Evolutionary conservation across 108 stramenopile genomes (phyloP).

Genomic region (Skeletonema menzelii): DNA sequence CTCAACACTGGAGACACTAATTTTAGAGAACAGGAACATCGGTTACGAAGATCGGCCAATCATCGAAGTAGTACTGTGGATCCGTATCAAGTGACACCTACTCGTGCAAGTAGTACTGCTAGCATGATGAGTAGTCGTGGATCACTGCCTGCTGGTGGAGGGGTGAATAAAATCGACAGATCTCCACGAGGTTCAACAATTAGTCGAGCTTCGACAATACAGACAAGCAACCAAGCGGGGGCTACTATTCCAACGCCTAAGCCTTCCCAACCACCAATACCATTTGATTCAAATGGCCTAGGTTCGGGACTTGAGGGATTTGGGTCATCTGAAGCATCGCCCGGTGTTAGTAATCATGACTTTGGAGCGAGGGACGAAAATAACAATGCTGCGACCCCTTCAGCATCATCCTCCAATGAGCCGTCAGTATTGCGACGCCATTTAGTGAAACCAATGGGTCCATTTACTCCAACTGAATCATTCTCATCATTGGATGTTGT

Average conservation of each 20-base stretch:
- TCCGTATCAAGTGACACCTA: slow-evolving; percentile 20
- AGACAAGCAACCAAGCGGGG: neutral
- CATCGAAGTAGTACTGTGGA: slow-evolving; percentile 4
- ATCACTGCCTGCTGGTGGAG: neutral
- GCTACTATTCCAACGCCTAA: neutral
- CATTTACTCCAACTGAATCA: slow-evolving; percentile 40
- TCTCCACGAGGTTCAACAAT: neutral
- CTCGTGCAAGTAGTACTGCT: slow-evolving; percentile 14
- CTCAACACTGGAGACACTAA: slow-evolving; percentile 11
- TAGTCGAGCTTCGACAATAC: neutral
- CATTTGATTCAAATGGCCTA: slow-evolving; percentile 18
- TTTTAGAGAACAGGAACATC: slow-evolving; percentile 32
- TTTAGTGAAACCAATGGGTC: slow-evolving; percentile 42
- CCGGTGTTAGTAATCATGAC: neutral
- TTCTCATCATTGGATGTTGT: slow-evolving; percentile 25
- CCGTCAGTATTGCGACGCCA: neutral
- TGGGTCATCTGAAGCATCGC: neutral
- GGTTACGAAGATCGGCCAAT: slow-evolving; percentile 28
- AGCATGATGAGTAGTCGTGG: neutral
- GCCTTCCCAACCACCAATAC: slow-evolving; percentile 7
- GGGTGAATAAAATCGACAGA: neutral
- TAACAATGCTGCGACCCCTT: neutral
- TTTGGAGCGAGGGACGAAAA: neutral
- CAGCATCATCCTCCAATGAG: neutral
- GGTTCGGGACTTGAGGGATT: slow-evolving; percentile 38